These are phyloP conservation scores for Exophiala sp. DNA, from an alignment of 2,329 filamentous ascomycete species.

Conservation along the genomic window DNA sequence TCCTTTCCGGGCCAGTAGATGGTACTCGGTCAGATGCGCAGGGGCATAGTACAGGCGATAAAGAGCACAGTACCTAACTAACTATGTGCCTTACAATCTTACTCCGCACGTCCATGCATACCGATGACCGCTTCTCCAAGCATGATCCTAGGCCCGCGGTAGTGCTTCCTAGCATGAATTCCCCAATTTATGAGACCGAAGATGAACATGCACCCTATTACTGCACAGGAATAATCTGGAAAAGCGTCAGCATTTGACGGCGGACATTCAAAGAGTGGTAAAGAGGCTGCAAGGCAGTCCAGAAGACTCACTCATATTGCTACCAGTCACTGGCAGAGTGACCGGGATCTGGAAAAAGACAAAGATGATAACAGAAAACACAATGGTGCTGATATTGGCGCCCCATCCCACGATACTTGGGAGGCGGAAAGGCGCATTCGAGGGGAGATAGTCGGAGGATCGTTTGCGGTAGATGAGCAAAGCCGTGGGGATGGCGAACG, in stretches of 20 bases:
- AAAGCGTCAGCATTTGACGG: no score
- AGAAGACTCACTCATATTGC: slow-evolving; percentile 32
- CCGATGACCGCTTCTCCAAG: no score
- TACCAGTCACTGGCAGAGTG: slow-evolving; percentile 28
- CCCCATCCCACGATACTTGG: slow-evolving; percentile 29
- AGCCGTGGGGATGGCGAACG: slow-evolving; percentile 31
- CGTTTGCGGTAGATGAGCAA: slow-evolving; percentile 31
- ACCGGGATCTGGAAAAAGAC: slow-evolving; percentile 34
- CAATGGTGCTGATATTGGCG: slow-evolving; percentile 29
- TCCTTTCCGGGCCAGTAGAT: no score
- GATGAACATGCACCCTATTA: slow-evolving; percentile 25
- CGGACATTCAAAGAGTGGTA: no score
- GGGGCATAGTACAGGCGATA: no score
- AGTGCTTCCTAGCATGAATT: slow-evolving; percentile 23
- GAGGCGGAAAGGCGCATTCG: slow-evolving; percentile 10
- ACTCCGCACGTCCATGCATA: no score
- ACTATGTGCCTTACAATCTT: no score
- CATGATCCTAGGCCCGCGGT: slow-evolving; percentile 24
- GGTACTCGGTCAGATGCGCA: no score
- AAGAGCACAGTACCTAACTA: no score
- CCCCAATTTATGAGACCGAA: slow-evolving; percentile 27
- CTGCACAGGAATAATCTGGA: slow-evolving; percentile 26
- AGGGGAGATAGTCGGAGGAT: slow-evolving; percentile 26
- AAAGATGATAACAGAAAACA: slow-evolving; percentile 28
- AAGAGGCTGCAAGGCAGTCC: neutral